Evolutionary conservation across 129 eudicot species (phyloP).

Genomic region (Flaveria bidentis): DNA sequence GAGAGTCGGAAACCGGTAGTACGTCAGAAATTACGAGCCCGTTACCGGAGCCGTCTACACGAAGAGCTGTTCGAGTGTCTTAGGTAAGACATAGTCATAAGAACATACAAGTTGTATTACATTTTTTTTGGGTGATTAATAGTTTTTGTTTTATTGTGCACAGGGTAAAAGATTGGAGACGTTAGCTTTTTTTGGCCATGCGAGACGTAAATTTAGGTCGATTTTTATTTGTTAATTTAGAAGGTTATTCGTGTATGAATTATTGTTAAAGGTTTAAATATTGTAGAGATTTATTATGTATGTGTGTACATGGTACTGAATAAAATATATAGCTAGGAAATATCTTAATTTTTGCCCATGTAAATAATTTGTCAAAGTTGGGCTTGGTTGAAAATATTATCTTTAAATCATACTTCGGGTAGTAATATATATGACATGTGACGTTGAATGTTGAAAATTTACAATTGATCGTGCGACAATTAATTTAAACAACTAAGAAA

Average conservation of each 20-base stretch:
- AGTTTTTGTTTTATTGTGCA: background rate
- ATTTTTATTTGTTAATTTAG: background rate
- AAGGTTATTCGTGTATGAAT: background rate
- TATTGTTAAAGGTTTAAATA: background rate
- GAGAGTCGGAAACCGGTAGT: slow-evolving; percentile 46
- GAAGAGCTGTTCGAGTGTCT: slow-evolving; percentile 27
- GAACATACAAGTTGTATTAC: background rate
- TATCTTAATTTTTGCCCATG: background rate
- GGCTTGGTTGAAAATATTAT: background rate
- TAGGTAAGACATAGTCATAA: slow-evolving; percentile 19
- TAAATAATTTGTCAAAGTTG: background rate
- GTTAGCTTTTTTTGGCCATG: background rate
- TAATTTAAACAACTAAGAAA: too few relatives aligned
- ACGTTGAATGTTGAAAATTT: too few relatives aligned
- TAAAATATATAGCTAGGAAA: background rate
- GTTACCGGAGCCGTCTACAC: slow-evolving; percentile 32
- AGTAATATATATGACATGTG: too few relatives aligned
- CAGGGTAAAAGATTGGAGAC: background rate
- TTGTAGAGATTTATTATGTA: background rate
- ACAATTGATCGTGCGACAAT: too few relatives aligned
- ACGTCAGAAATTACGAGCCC: slow-evolving; percentile 15
- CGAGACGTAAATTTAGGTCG: background rate
- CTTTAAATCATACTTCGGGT: background rate
- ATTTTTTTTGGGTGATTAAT: background rate
- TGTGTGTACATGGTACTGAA: background rate